Base-by-base conservation (phyloP, 352 stramenopile genomes). In the Globisporangium nodosum region DNA sequence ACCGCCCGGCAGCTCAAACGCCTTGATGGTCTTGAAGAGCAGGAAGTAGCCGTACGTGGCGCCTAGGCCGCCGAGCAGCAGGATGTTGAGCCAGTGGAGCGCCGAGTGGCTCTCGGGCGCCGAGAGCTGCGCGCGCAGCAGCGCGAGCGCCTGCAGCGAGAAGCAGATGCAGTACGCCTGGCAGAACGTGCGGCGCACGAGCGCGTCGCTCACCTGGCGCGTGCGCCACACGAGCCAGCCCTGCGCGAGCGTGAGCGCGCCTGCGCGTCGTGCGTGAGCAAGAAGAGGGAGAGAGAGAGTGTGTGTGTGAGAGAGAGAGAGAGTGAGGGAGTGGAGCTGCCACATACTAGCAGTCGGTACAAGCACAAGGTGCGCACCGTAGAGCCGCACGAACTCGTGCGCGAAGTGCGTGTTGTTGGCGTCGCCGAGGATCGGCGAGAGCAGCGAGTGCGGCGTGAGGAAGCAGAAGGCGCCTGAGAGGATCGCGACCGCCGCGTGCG, bases 131-230 rank as follows among this genome's bases (percentile, higher is more conserved):
- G 85, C 85, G 30, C 85, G 82, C 45, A 92, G 53, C 31, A 92
- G 74, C 51, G 77, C 78, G 30, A 90, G 54, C 24, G 81, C 70
- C 60, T 94, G 85, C 54, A 94, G 76, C 53, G 70, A 71, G 66
- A 94, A 94, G 73, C 83, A 94, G 53, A 91, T 87, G 70, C 81
- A 92, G 64, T 94, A 94, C 21, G 82, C 85, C 66, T 94, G 85
- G 60, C 85, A 94, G 68, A 94, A 94, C 50, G 85, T 94, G 52
- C 84, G 84, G 31, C 85, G 82, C 57, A 94, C 74, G 45, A 94
- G 71, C 56, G 81, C 82, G 59, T 92, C 85, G 61, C 83, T 91
- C 64, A 94, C 85, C 59, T 92, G 81, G 6, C 85, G 80, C 46
- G 85, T 92, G 53, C 84, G 83, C 82, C 83, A 92, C 50, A 94